Evolutionary conservation across 495 filamentous ascomycete genomes (phyloP).

Genomic region (Penicillium samsonianum): DNA sequence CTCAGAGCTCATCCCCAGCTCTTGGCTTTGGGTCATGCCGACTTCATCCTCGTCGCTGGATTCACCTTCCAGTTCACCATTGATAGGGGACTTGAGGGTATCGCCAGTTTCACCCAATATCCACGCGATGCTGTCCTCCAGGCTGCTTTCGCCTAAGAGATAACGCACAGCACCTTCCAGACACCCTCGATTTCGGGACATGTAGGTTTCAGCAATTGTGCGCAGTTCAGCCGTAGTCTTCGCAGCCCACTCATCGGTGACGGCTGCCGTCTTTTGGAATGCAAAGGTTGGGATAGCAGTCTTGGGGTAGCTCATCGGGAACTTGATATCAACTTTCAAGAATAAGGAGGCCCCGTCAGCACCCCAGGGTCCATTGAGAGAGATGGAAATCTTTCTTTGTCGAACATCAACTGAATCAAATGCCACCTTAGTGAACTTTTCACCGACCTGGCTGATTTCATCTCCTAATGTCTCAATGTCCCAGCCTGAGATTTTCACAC

Average conservation of each 20-base stretch:
- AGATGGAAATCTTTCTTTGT: conserved; percentile 68
- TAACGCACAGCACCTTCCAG: conserved; percentile 82
- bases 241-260: conserved; percentile 66
- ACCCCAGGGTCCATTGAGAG: conserved; percentile 87
- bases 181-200: conserved; percentile 70
- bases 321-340: conserved; percentile 76
- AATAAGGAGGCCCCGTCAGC: conserved; percentile 67
- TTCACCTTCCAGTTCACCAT: conserved; percentile 63
- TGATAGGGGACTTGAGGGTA: conserved; percentile 50
- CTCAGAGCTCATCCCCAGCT: conserved; percentile 57
- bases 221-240: conserved; percentile 67
- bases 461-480: conserved; percentile 81
- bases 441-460: conserved; percentile 81
- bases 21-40: conserved; percentile 51
- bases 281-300: conserved; percentile 63
- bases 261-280: conserved; percentile 76
- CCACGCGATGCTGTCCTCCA: conserved; percentile 72
- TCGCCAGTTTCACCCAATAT: conserved; percentile 54
- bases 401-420: conserved; percentile 87
- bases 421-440: conserved; percentile 77
- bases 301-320: conserved; percentile 76
- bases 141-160: conserved; percentile 77
- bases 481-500: conserved; percentile 81
- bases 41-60: conserved; percentile 90
- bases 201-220: conserved; percentile 67